Conservation (phyloP, 2,329 filamentous ascomycete species). For the Trichoderma sp. region DNA sequence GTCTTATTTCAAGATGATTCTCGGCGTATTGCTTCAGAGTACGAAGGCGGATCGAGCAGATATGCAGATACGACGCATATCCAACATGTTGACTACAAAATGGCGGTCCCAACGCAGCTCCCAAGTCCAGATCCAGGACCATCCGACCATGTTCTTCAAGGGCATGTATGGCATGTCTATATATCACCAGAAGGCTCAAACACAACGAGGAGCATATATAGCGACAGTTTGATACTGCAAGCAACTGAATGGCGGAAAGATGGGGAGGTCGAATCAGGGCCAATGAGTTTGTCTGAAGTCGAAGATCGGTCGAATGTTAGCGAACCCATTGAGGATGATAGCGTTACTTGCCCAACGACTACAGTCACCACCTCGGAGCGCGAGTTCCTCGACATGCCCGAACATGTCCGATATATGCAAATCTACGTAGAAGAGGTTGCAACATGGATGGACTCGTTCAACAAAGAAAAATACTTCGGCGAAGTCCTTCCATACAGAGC, state of each 20-base stretch:
- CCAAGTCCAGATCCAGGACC: not conserved
- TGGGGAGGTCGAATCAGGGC: not conserved
- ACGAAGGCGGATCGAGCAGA: constrained; percentile 72
- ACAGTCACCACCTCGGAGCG: constrained; percentile 33
- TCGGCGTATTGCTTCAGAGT: constrained; percentile 85
- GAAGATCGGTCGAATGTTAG: constrained; percentile 12
- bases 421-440: constrained; percentile 89
- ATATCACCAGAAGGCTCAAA: constrained; percentile 14
- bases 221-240: constrained; percentile 11
- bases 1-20: constrained; percentile 89
- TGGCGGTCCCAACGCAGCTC: not conserved
- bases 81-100: no score
- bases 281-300: constrained; percentile 2
- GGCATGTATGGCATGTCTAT: not conserved
- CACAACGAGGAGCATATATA: not conserved
- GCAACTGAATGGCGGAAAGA: constrained; percentile 12
- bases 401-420: constrained; percentile 88
- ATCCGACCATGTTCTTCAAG: not conserved
- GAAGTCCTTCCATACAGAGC: constrained; percentile 81
- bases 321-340: not conserved
- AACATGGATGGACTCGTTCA: constrained; percentile 92
- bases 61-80: constrained; percentile 55
- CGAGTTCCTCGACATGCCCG: constrained; percentile 69
- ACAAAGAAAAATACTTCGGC: constrained; percentile 83
- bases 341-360: not conserved